Evolutionary conservation across 352 stramenopile species (phyloP).

Genomic region (Globisporangium iwayamae): DNA sequence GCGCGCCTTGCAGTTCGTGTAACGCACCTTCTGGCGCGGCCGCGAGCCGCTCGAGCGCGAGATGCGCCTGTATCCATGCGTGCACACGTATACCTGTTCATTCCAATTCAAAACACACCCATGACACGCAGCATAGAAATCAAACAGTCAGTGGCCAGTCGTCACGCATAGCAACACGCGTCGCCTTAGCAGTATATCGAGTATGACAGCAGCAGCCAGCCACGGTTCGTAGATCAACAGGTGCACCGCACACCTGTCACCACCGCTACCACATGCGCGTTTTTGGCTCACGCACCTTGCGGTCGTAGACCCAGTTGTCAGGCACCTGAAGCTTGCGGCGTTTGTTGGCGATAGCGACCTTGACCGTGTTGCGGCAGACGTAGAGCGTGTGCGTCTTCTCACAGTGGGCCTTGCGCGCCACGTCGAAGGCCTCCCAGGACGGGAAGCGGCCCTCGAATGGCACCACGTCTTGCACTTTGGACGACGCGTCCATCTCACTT

Average conservation of each 20-base stretch:
- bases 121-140: not conserved
- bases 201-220: not conserved
- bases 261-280: not conserved
- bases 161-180: not conserved
- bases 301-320: slow-evolving; percentile 59
- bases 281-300: slow-evolving; percentile 40
- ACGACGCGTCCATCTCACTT: slow-evolving; percentile 8
- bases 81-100: slow-evolving; percentile 66
- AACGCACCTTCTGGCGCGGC: slow-evolving; percentile 63
- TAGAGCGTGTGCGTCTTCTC: slow-evolving; percentile 82
- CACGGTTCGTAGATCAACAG: too few species aligned
- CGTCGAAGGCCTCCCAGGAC: slow-evolving; percentile 76
- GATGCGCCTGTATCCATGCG: slow-evolving; percentile 64
- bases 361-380: slow-evolving; percentile 75
- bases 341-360: slow-evolving; percentile 69
- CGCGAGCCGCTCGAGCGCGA: slow-evolving; percentile 62
- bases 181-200: not conserved
- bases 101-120: not conserved
- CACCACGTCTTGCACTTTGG: slow-evolving; percentile 54
- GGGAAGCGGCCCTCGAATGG: slow-evolving; percentile 63
- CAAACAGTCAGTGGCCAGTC: not conserved
- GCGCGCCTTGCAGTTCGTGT: slow-evolving; percentile 59
- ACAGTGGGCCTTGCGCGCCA: slow-evolving; percentile 58
- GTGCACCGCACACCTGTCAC: too few species aligned
- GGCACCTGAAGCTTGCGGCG: slow-evolving; percentile 68